Evolutionary conservation across 2,329 filamentous ascomycete species (phyloP), one percentile per base, ranked within the genome.

Genomic region (Cercospora nicotianae): DNA sequence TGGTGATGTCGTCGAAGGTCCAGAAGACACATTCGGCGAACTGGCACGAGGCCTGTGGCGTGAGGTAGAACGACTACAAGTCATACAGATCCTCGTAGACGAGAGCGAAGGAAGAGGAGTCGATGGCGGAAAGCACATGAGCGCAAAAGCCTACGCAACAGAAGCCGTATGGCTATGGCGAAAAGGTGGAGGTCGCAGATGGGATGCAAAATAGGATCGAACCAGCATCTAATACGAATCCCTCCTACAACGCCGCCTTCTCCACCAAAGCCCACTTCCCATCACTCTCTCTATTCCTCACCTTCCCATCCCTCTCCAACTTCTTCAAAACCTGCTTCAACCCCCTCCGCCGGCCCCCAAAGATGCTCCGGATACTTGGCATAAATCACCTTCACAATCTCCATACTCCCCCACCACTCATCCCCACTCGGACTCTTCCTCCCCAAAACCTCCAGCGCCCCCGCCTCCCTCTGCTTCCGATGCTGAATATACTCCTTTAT

Each of bases 151-250:
- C 0, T 96, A 94, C 83, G 94, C 94, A 10, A 89, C 91, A 3
- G 94, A 98, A 79, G 94, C 93, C 1, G 81, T 97, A 16, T 97
- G 94, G 94, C 79, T 96, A 69, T 94, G 92, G 92, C 72, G 91
- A 84, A 76, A 91, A 84, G 91, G 91, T 77, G 80, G 89, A 81
- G 83, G 87, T 78, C 80, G 85, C 82, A 81, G 85, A 83, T 81
- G 87, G 87, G 80, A 80, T 84, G 82, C 82, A 8, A 64, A 64
- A 26, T 64, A 64, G 55, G 28, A 30, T 9, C 53, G n/a, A 55
- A 13, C 20, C 53, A n/a, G 23, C 53, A 57, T 12, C n/a, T 12
- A 51, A 51, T 3, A 7, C 1, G 1, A 20, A 5, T 18, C 1
- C 9, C 39, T 61, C 18, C 48, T 64, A 74, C 60, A 73, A 65